These are phyloP conservation scores for Parastagonospora nodorum DNA, from an alignment of 2,329 filamentous ascomycete genomes.

Conservation along the genomic window DNA sequence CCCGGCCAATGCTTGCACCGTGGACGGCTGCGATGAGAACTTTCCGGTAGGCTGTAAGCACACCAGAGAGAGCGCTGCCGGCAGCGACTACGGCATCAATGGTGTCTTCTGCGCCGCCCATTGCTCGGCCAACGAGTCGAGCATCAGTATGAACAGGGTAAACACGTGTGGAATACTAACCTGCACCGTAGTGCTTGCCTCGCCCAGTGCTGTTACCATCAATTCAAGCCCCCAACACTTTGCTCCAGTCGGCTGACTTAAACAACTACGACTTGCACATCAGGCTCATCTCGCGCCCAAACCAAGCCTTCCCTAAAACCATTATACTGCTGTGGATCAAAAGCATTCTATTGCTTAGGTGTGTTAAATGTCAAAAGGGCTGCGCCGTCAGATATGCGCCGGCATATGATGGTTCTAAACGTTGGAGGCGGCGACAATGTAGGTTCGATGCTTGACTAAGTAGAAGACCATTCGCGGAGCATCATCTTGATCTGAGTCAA, in stretches of 20 bases:
- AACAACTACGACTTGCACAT: constrained; percentile 16
- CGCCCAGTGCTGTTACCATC: constrained; percentile 10
- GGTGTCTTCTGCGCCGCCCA: constrained; percentile 15
- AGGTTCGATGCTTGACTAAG: no score
- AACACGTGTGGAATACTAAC: constrained; percentile 1
- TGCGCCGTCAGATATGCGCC: constrained; percentile 13
- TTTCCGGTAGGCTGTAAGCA: constrained; percentile 18
- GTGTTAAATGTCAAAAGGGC: constrained; percentile 22
- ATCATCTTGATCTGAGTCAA: background rate
- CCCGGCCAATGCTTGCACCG: constrained; percentile 25
- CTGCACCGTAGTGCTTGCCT: constrained; percentile 21
- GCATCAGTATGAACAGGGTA: background rate
- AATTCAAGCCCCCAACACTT: no score
- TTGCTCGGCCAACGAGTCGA: constrained; percentile 10
- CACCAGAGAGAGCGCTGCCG: constrained; percentile 10
- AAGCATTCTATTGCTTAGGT: constrained; percentile 21
- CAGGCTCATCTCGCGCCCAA: constrained; percentile 21
- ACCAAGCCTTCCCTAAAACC: constrained; percentile 16
- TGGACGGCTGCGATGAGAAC: constrained; percentile 24
- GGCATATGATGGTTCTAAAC: constrained; percentile 15
- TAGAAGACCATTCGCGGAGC: background rate
- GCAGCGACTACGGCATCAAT: constrained; percentile 26
- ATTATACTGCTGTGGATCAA: constrained; percentile 18
- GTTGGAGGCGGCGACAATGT: constrained; percentile 14
- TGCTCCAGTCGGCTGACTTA: background rate